phyloP scores from a whole-genome alignment of 1,139 yeast genomes.

The Candida albicans region DNA sequence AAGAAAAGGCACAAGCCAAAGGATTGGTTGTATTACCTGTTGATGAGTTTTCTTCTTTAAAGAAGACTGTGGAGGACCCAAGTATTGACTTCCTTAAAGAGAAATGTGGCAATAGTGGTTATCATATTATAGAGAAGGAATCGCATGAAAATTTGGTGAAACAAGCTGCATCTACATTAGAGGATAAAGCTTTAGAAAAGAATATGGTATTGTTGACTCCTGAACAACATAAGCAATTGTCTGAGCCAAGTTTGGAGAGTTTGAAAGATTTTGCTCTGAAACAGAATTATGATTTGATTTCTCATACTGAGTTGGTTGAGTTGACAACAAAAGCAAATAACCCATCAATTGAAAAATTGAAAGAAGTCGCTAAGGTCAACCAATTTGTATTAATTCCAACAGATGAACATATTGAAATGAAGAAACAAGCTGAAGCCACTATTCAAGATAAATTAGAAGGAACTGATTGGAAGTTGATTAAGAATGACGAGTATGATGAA shows the following conservation, averaged over 20 bases:
- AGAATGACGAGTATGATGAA: slow-evolving; percentile 30
- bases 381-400: slow-evolving; percentile 14
- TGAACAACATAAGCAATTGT: slow-evolving; percentile 18
- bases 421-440: slow-evolving; percentile 16
- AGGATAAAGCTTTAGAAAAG: slow-evolving; percentile 20
- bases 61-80: slow-evolving; percentile 23
- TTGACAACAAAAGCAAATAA: slow-evolving; percentile 17
- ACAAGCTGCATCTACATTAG: slow-evolving; percentile 16
- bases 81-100: slow-evolving; percentile 22
- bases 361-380: slow-evolving; percentile 10
- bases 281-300: slow-evolving; percentile 20
- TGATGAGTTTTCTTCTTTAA: slow-evolving; percentile 16
- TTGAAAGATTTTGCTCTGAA: slow-evolving; percentile 20
- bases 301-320: slow-evolving; percentile 16
- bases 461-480: slow-evolving; percentile 24
- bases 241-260: slow-evolving; percentile 24
- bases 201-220: slow-evolving; percentile 19
- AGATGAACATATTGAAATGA: slow-evolving; percentile 23
- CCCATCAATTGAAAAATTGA: slow-evolving; percentile 18
- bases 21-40: slow-evolving; percentile 18
- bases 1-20: slow-evolving; percentile 19
- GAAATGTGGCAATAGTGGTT: slow-evolving; percentile 19
- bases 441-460: slow-evolving; percentile 27
- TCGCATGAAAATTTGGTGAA: slow-evolving; percentile 14
- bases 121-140: slow-evolving; percentile 11